These are phyloP conservation scores for Xylaria scruposa DNA, from an alignment of 495 filamentous ascomycete genomes.

Conservation along the genomic window DNA sequence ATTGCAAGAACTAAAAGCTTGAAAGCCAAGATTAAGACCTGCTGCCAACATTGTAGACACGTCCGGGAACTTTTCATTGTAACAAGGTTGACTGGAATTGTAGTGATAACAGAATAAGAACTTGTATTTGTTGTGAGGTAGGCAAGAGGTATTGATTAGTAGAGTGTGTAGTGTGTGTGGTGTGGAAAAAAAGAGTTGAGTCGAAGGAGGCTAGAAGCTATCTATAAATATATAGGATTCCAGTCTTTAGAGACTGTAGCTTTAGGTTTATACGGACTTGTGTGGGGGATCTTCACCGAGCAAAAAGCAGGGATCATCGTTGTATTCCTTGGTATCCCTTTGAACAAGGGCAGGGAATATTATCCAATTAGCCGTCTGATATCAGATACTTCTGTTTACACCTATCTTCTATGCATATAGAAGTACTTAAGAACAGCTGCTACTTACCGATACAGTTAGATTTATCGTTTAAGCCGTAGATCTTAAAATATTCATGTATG, in stretches of 20 bases:
- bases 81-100: slow-evolving; percentile 23
- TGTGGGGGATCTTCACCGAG: no score
- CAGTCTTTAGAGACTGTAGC: slow-evolving; percentile 18
- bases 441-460: no score
- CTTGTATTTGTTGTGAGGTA: slow-evolving; percentile 24
- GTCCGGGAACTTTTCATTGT: slow-evolving; percentile 25
- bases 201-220: slow-evolving; percentile 21
- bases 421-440: no score
- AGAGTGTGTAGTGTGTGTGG: slow-evolving; percentile 20
- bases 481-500: no score
- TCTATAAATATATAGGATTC: slow-evolving; percentile 24
- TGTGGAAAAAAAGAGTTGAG: slow-evolving; percentile 14
- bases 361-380: no score
- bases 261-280: slow-evolving; percentile 19
- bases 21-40: slow-evolving; percentile 21
- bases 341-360: no score
- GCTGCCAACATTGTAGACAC: slow-evolving; percentile 21
- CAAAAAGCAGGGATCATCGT: slow-evolving; percentile 3
- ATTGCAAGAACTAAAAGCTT: slow-evolving; percentile 21
- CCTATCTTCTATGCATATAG: no score
- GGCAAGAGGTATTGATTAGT: slow-evolving; percentile 25
- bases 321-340: no score
- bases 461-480: no score
- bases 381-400: no score
- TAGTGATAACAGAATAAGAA: slow-evolving; percentile 19